A percentile compares a stretch with the other conserved stretches of the same genome.
Evolutionary conservation across 2,329 filamentous ascomycete genomes (phyloP).

Genomic region (Drechslerella coelobrocha): DNA sequence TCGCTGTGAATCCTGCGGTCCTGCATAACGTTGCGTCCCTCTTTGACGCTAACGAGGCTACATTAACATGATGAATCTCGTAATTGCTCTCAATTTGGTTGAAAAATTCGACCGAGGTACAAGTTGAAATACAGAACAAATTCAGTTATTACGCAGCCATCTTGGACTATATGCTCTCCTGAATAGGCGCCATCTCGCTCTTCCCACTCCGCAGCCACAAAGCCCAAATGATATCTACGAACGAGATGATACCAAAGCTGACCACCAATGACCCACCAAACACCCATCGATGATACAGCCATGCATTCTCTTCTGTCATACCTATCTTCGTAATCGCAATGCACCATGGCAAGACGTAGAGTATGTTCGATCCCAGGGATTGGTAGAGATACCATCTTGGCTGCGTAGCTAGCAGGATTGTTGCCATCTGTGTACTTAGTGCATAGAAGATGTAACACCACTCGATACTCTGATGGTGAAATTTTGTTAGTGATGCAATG

Average conservation of each 20-base stretch:
- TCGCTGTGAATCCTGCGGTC: too few relatives aligned
- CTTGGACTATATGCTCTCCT: constrained; percentile 15
- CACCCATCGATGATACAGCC: constrained; percentile 71
- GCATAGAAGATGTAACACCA: constrained; percentile 76
- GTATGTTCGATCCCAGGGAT: constrained; percentile 70
- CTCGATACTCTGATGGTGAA: constrained; percentile 61
- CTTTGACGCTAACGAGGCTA: too few relatives aligned
- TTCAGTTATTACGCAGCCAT: background rate
- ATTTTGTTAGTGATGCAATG: background rate
- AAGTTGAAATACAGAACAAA: background rate
- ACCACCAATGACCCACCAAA: constrained; percentile 75
- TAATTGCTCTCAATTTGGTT: too few relatives aligned
- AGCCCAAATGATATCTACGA: constrained; percentile 64
- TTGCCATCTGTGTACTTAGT: constrained; percentile 69
- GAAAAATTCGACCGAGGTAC: background rate
- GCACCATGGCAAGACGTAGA: constrained; percentile 75
- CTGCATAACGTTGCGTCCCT: too few relatives aligned
- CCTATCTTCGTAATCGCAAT: constrained; percentile 65
- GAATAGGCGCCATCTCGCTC: constrained; percentile 57
- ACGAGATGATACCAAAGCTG: constrained; percentile 66
- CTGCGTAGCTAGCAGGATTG: constrained; percentile 69
- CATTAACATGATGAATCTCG: too few relatives aligned
- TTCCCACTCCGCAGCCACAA: constrained; percentile 62
- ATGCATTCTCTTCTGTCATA: constrained; percentile 66
- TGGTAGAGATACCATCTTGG: constrained; percentile 74